These are phyloP conservation scores for Chlorociboria aeruginascens DNA, from an alignment of 495 filamentous ascomycete genomes.

Conservation along the genomic window DNA sequence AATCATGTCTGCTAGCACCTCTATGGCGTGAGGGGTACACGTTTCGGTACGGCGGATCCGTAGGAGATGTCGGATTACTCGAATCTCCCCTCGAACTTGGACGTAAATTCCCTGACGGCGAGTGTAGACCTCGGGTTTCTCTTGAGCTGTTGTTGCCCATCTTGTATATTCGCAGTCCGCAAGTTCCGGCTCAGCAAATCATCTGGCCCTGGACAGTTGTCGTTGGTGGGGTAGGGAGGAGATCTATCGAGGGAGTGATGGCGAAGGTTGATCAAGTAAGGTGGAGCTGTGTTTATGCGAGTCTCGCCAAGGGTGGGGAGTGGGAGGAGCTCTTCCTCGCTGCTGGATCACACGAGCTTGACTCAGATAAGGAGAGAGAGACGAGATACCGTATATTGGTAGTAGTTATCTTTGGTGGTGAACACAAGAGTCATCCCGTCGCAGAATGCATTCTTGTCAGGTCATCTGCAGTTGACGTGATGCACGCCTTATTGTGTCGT, in stretches of 20 bases:
- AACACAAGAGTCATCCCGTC: background rate
- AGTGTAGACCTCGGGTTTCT: conserved; percentile 16
- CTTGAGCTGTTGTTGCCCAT: conserved; percentile 16
- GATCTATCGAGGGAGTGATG: background rate
- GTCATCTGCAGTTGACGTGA: conserved; percentile 7
- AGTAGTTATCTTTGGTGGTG: background rate
- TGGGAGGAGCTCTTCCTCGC: too few species aligned
- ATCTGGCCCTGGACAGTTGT: conserved; percentile 3
- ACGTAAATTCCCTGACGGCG: conserved; percentile 10
- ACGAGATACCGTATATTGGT: background rate
- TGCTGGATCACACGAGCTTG: conserved; percentile 7
- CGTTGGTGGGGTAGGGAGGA: background rate
- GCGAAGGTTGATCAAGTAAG: conserved; percentile 3
- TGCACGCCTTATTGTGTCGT: background rate
- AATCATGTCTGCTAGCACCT: conserved; percentile 35
- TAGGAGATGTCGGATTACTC: conserved; percentile 13
- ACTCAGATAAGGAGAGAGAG: conserved; percentile 5
- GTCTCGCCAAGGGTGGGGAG: conserved; percentile 9
- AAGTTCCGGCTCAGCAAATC: conserved; percentile 15
- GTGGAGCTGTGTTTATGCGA: conserved; percentile 3
- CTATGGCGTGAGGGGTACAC: conserved; percentile 25
- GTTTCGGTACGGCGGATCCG: conserved; percentile 7
- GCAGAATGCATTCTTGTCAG: conserved; percentile 9
- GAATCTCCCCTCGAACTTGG: conserved; percentile 9
- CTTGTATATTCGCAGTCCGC: conserved; percentile 10